Percentiles rank a stretch among this genome's conserved stretches.
Evolutionary conservation across 78 protist genomes (phyloP).

Genomic region (Planoprotostelium fungivorum): DNA sequence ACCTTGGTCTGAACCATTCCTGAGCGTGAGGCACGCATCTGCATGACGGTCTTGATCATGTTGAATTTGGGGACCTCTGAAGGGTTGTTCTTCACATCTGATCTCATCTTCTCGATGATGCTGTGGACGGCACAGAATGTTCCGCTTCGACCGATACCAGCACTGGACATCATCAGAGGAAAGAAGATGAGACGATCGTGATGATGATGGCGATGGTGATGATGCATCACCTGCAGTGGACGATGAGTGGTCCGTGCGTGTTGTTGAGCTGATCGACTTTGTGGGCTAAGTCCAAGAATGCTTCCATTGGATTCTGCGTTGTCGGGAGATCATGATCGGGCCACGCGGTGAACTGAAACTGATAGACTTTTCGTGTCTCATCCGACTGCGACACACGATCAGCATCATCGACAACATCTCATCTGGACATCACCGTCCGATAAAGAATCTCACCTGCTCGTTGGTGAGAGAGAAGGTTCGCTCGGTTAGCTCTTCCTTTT

Average conservation of each 20-base stretch:
- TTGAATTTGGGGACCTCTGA: conserved; percentile 13
- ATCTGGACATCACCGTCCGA: no score
- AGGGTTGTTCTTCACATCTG: conserved; percentile 10
- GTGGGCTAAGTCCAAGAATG: conserved; percentile 33
- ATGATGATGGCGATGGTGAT: background rate
- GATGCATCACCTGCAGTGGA: conserved; percentile 51
- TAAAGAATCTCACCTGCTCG: conserved; percentile 26
- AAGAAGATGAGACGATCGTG: background rate
- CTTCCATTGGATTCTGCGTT: conserved; percentile 35
- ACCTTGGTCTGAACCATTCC: conserved; percentile 68
- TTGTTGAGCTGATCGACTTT: conserved; percentile 37
- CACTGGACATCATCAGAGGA: conserved; percentile 16
- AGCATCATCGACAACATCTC: no score
- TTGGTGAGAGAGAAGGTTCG: conserved; percentile 25
- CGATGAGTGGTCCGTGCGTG: conserved; percentile 46
- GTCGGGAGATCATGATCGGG: conserved; percentile 65
- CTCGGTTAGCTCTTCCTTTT: conserved; percentile 27
- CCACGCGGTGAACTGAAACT: conserved; percentile 68
- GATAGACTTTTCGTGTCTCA: conserved; percentile 22
- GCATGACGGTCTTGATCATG: conserved; percentile 37
- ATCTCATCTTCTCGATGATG: conserved; percentile 17
- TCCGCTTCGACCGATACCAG: conserved; percentile 68
- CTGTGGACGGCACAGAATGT: conserved; percentile 59
- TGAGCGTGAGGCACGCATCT: conserved; percentile 45
- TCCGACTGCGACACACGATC: conserved; percentile 22